Base-by-base conservation (phyloP, 2,329 filamentous ascomycete genomes). In the Knufia petricola region DNA sequence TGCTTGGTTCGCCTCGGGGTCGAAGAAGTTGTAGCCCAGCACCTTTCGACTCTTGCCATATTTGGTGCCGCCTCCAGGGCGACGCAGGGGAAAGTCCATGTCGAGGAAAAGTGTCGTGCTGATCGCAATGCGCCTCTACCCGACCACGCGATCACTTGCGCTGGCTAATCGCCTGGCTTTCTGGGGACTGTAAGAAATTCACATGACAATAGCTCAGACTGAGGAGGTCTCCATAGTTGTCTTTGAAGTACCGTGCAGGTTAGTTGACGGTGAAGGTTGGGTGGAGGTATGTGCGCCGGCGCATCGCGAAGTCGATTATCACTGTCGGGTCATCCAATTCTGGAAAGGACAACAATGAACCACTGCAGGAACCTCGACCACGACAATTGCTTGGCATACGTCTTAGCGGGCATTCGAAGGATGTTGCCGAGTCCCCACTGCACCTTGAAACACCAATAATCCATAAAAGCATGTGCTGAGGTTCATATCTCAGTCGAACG, bases 31-130 rank as follows among this genome's bases (percentile, higher is more conserved):
- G 43, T 46, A 38, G 43, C 30, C 30, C 4, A 46, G 4, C 6
- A 37, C 43, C 21, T 37, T 46, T 13, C 32, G 17, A 17, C 31
- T 46, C 43, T 46, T 46, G 30, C 43, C 43, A 46, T 46, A 46
- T 21, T 46, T 46, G 8, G 43, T 31, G 20, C 30, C 43, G 10
- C 30, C 43, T 10, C n/a, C 12, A 24, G 30, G 43, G 4, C 43
- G 43, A 26, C 37, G 43, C 20, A 21, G 7, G 2, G 30, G n/a
- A 15, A 26, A 12, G n/a, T 46, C 43, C 43, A 46, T 46, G 13
- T n/a, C 37, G 17, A 36, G 9, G 12, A 21, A n/a, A n/a, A n/a
- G n/a, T n/a, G n/a, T n/a, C n/a, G n/a, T n/a, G n/a, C n/a, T n/a
- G n/a, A n/a, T n/a, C n/a, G n/a, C n/a, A n/a, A n/a, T n/a, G n/a